These are phyloP conservation scores for Alternaria triticina DNA, from an alignment of 2,329 filamentous ascomycete genomes.

Conservation along the genomic window DNA sequence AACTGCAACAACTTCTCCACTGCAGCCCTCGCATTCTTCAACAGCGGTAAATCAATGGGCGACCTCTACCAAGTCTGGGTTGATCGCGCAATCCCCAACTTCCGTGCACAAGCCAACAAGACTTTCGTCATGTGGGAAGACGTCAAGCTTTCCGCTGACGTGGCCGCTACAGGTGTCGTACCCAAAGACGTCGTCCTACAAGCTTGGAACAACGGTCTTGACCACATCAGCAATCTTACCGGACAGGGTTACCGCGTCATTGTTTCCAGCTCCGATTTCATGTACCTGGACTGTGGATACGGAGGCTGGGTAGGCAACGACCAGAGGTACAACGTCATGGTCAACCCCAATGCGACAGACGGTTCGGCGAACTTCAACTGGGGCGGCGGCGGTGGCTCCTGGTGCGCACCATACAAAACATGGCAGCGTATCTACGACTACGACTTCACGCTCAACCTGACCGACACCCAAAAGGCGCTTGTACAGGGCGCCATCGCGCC, in stretches of 20 bases:
- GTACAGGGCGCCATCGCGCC: slow-evolving; percentile 61
- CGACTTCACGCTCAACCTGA: slow-evolving; percentile 61
- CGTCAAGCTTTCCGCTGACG: slow-evolving; percentile 51
- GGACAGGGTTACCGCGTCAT: slow-evolving; percentile 60
- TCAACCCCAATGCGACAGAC: slow-evolving; percentile 55
- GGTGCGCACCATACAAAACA: slow-evolving; percentile 65
- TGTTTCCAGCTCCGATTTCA: slow-evolving; percentile 62
- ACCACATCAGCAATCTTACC: slow-evolving; percentile 60
- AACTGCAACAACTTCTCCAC: slow-evolving; percentile 65
- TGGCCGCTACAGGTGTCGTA: slow-evolving; percentile 55
- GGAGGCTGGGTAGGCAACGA: slow-evolving; percentile 64
- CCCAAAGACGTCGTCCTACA: slow-evolving; percentile 61
- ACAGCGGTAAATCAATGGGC: slow-evolving; percentile 57
- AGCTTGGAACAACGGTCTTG: slow-evolving; percentile 61
- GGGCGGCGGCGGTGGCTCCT: slow-evolving; percentile 60
- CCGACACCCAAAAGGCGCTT: slow-evolving; percentile 54
- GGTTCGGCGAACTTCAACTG: slow-evolving; percentile 61
- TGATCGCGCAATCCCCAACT: slow-evolving; percentile 59
- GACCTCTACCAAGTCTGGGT: slow-evolving; percentile 63
- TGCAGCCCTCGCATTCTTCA: slow-evolving; percentile 58
- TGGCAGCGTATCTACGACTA: slow-evolving; percentile 67
- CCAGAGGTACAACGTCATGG: slow-evolving; percentile 61
- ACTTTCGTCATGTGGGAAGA: slow-evolving; percentile 66
- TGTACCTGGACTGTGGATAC: slow-evolving; percentile 64
- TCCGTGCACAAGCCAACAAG: slow-evolving; percentile 54